A percentile compares a stretch with the other conserved stretches of the same genome.
phyloP scores from a whole-genome alignment of 1,284 basidiomycete genomes.

The Calocybe gambosa region DNA sequence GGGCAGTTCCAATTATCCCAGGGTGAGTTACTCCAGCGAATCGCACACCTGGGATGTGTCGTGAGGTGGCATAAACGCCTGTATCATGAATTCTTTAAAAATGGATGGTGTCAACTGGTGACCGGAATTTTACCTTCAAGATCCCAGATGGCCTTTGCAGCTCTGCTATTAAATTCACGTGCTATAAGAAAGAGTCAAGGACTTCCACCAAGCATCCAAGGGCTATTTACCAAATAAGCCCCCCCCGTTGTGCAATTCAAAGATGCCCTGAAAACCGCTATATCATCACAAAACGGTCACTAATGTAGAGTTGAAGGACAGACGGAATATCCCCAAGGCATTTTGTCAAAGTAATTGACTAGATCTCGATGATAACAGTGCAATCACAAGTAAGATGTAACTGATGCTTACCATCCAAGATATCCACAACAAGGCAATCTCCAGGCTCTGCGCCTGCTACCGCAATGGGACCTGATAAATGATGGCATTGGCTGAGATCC shows the following conservation, averaged over 20 bases:
- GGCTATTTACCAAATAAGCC: slow-evolving; percentile 55
- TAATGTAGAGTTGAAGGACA: slow-evolving; percentile 13
- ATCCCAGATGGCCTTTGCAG: slow-evolving; percentile 79
- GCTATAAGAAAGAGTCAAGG: slow-evolving; percentile 29
- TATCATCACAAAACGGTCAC: not conserved
- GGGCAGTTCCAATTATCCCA: slow-evolving; percentile 71
- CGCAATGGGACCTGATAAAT: slow-evolving; percentile 70
- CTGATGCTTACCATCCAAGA: slow-evolving; percentile 52
- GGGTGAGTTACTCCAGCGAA: slow-evolving; percentile 78
- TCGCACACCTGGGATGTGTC: slow-evolving; percentile 74
- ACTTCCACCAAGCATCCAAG: not conserved
- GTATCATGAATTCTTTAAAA: slow-evolving; percentile 2
- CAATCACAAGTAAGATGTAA: not conserved
- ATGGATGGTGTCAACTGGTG: not conserved
- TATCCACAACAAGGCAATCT: slow-evolving; percentile 74
- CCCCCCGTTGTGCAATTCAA: slow-evolving; percentile 71
- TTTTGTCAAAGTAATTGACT: slow-evolving; percentile 69
- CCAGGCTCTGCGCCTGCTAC: slow-evolving; percentile 75
- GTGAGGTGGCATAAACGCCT: slow-evolving; percentile 63
- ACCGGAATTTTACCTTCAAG: slow-evolving; percentile 42
- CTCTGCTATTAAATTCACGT: slow-evolving; percentile 61
- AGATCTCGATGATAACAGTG: not conserved
- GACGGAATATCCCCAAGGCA: slow-evolving; percentile 80
- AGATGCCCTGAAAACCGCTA: slow-evolving; percentile 48
- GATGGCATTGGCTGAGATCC: slow-evolving; percentile 62